Percentiles rank a stretch among this genome's conserved stretches.
These are phyloP conservation scores for Mesotaenium endlicherianum DNA, from an alignment of 139 green algal species.

Conservation along the genomic window DNA sequence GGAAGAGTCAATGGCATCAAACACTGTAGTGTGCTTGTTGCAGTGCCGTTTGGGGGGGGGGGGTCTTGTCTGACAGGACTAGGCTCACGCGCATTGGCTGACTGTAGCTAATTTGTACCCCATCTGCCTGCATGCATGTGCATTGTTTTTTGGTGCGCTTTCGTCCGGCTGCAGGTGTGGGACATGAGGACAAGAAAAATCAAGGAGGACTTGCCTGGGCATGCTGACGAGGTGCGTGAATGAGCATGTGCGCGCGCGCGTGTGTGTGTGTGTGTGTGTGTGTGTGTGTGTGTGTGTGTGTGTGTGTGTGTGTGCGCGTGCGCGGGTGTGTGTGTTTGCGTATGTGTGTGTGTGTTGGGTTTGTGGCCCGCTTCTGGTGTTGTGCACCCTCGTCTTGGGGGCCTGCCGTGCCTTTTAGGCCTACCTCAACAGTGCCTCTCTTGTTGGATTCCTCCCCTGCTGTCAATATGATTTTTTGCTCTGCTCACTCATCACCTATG, in stretches of 20 bases:
- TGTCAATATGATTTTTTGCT: too few species aligned
- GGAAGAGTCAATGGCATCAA: too few species aligned
- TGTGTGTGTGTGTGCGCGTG: neutral
- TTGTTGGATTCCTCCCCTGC: too few species aligned
- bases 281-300: neutral
- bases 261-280: neutral
- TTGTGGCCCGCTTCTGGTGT: too few species aligned
- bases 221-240: constrained; percentile 68
- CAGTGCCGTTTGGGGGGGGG: too few species aligned
- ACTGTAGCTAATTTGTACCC: neutral
- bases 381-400: too few species aligned
- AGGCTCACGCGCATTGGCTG: neutral
- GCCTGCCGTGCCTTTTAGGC: too few species aligned
- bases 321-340: neutral
- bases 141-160: neutral
- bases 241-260: neutral
- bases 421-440: too few species aligned
- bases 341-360: neutral
- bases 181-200: constrained; percentile 84
- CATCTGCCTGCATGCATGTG: neutral
- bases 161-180: constrained; percentile 67
- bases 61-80: too few species aligned
- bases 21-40: too few species aligned
- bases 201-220: constrained; percentile 89
- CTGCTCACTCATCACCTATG: too few species aligned